Base-by-base conservation (phyloP, 164 flowering plant species). In the Berberis thunbergii region DNA sequence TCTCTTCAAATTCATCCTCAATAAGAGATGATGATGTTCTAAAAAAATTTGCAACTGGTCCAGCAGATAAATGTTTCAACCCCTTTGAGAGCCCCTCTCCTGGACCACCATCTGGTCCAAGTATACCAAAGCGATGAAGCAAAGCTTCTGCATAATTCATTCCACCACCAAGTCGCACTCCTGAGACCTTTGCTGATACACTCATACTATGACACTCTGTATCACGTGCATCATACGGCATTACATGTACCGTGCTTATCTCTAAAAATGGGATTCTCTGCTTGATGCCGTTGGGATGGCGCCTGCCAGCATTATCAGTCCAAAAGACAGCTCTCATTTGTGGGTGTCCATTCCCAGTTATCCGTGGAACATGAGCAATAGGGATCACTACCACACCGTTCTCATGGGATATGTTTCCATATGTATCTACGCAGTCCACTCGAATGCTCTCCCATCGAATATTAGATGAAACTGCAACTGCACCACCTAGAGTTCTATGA, bases 101-200 rank as follows among this genome's bases (percentile, higher is more conserved):
- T 57, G 97, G 98, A 61, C 96, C 95, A 70, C 98, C 98, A 80
- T 91, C 96, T 54, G 86, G 88, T 48, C 95, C 91, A 68, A 94
- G 83, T 59, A 94, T 85, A 65, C 98, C 97, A 81, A 94, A 94
- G 7, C 91, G 79, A 77, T 88, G 98, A 72, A 94, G 82, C 66
- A 94, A 70, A 43, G 91, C 85, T 75, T 94, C 98, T 9, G 97
- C 62, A 69, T 88, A 94, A 75, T 76, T 91, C 97, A 94, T 88
- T 70, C 98, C 98, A 62, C 98, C 97, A 62, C 93, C 97, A 60
- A 94, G 87, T 57, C 96, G 89, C 57, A 94, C 79, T 48, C 98
- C 96, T 59, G 88, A 80, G 44, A 94, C 73, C 79, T 84, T 82
- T 61, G 91, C 96, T 7, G 86, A 81, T 64, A 91, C 74, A 63